Base-by-base conservation (phyloP, 2,329 filamentous ascomycete genomes). In the Hypoxylon sp. region DNA sequence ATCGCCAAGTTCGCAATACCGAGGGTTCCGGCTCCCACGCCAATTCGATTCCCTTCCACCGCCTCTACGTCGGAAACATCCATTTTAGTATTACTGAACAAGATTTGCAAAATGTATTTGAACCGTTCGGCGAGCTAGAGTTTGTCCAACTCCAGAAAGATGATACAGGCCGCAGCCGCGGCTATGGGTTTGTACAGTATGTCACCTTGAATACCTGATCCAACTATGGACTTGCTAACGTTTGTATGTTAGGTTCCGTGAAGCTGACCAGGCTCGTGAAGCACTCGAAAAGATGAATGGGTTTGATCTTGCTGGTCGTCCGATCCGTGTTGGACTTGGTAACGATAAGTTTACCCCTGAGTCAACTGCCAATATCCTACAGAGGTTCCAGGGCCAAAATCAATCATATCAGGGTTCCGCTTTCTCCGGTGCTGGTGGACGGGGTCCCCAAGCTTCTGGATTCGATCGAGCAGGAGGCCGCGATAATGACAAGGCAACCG, bases 291-390 rank as follows among this genome's bases (percentile, higher is more conserved):
- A 98, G 83, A 98, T 99, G 95, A 99, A 99, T 83, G 94, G 95
- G 72, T 99, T 98, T 84, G 96, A 98, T 83, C 90, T 99, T 75
- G 96, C 96, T 77, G 94, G 94, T 82, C 94, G 96, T 80, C 94
- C 94, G 72, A 98, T 99, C 81, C 94, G 96, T 80, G 97, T 99
- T 81, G 96, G 96, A 82, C 93, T 99, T 85, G 96, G 96, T 83
- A 99, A 98, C 85, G 96, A 99, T 92, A 98, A 98, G 89, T 98
- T 98, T 84, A 98, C 94, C 83, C 92, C 94, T 78, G 96, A 98
- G 84, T 96, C 94, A 82, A 97, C 94, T 82, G 92, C 94, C 81
- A 94, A 93, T 83, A 89, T 97, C 80, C 85, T 97, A 79, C 94
- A 97, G 85, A 94, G 94, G 83, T 97, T 97, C 85, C 92, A 94